Evolutionary conservation across 2,329 filamentous ascomycete genomes (phyloP).

Genomic region (Colletotrichum sp.): DNA sequence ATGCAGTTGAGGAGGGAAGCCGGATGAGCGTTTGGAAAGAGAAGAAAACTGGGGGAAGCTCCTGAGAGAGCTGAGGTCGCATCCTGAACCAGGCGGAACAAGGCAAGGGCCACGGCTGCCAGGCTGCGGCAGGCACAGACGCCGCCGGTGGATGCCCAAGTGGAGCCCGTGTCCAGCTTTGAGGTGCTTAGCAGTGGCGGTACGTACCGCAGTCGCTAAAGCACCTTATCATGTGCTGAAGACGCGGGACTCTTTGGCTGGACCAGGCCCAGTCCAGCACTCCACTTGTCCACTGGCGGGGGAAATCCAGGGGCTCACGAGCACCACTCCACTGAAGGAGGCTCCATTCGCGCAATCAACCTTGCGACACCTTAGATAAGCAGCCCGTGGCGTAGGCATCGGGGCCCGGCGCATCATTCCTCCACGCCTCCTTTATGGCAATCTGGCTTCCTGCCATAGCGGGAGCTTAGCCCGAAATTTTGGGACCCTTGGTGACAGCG

Average conservation of each 20-base stretch:
- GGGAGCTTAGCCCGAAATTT: conserved; percentile 20
- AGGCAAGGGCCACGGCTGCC: conserved; percentile 5
- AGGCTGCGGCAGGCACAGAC: conserved; percentile 19
- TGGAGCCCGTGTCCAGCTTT: not conserved
- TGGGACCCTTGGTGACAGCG: conserved; percentile 14
- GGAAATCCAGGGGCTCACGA: not conserved
- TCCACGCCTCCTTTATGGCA: conserved; percentile 22
- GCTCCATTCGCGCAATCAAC: not conserved
- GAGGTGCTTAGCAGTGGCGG: not conserved
- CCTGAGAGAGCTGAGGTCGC: conserved; percentile 21
- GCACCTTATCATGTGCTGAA: not conserved
- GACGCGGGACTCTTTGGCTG: not conserved
- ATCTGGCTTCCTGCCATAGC: conserved; percentile 22
- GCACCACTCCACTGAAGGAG: not conserved
- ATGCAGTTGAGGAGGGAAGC: not conserved
- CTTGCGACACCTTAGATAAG: conserved; percentile 4
- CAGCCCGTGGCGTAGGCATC: not conserved
- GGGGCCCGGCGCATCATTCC: conserved; percentile 16
- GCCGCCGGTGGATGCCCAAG: not conserved
- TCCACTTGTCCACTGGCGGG: not conserved
- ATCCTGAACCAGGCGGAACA: conserved; percentile 11
- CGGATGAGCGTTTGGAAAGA: conserved; percentile 7
- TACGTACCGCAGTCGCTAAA: not conserved
- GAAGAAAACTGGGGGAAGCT: conserved; percentile 23
- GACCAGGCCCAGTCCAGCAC: not conserved